A percentile compares a stretch with the other conserved stretches of the same genome.
Evolutionary conservation across 2,329 filamentous ascomycete species (phyloP).

Genomic region (Nemania serpens): DNA sequence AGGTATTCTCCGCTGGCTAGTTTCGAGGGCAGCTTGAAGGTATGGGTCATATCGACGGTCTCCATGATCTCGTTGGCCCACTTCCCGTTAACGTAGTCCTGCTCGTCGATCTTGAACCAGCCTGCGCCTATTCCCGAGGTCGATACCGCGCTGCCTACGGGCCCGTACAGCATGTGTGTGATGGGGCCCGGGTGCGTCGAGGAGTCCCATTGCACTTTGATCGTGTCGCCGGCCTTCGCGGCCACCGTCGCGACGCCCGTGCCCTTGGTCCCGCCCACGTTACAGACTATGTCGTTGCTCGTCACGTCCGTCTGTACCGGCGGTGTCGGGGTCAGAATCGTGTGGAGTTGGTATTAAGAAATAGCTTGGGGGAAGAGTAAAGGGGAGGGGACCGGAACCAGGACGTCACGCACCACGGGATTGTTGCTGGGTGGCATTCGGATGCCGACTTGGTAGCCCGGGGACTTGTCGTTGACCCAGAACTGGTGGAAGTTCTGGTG

Average conservation of each 20-base stretch:
- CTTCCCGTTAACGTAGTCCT: conserved; percentile 31
- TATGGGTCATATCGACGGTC: conserved; percentile 31
- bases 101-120: conserved; percentile 40
- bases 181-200: conserved; percentile 47
- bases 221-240: conserved; percentile 42
- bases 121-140: conserved; percentile 53
- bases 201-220: conserved; percentile 46
- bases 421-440: conserved; percentile 38
- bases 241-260: conserved; percentile 40
- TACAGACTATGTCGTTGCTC: conserved; percentile 38
- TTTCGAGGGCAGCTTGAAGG: conserved; percentile 37
- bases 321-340: background rate
- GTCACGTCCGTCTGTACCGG: conserved; percentile 33
- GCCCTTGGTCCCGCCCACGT: conserved; percentile 34
- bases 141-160: conserved; percentile 68
- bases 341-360: background rate
- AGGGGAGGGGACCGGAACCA: background rate
- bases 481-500: conserved; percentile 50
- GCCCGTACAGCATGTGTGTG: conserved; percentile 40
- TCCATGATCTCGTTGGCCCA: conserved; percentile 38
- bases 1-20: conserved; percentile 43
- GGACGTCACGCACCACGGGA: conserved; percentile 32
- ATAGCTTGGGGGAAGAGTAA: background rate
- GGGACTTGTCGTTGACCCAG: conserved; percentile 46
- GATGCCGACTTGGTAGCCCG: conserved; percentile 42